These are phyloP conservation scores for Psilocybe tampanensis DNA, from an alignment of 768 basidiomycete genomes.

Conservation along the genomic window DNA sequence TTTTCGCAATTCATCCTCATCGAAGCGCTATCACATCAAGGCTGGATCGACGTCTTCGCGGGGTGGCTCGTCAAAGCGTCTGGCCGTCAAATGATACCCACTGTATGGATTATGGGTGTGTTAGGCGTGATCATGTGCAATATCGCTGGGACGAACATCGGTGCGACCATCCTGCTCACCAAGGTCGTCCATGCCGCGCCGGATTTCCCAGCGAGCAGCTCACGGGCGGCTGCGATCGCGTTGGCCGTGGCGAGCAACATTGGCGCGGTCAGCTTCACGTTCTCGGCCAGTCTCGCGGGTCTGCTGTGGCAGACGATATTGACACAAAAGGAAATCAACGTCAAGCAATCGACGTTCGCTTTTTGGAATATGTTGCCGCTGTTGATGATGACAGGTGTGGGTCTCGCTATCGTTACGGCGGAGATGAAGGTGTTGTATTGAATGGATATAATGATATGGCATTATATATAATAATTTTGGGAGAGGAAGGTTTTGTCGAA, in stretches of 20 bases:
- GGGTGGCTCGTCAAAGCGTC: slow-evolving; percentile 59
- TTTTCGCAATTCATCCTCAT: slow-evolving; percentile 96
- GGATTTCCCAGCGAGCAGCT: slow-evolving; percentile 32
- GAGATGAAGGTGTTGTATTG: slow-evolving; percentile 63
- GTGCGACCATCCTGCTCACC: slow-evolving; percentile 86
- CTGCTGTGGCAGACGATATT: slow-evolving; percentile 83
- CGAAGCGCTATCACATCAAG: slow-evolving; percentile 76
- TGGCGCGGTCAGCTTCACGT: slow-evolving; percentile 89
- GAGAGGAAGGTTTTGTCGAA: too few relatives aligned
- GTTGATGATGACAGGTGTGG: slow-evolving; percentile 63
- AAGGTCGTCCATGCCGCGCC: slow-evolving; percentile 62
- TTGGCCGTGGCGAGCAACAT: slow-evolving; percentile 89
- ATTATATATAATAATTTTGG: background rate
- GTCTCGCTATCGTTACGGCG: slow-evolving; percentile 70
- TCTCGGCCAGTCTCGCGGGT: slow-evolving; percentile 87
- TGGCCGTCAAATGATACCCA: slow-evolving; percentile 42
- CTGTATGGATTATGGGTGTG: slow-evolving; percentile 70
- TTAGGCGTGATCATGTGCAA: slow-evolving; percentile 79
- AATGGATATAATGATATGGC: background rate
- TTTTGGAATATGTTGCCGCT: slow-evolving; percentile 72
- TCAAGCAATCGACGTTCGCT: slow-evolving; percentile 68
- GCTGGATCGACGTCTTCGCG: slow-evolving; percentile 89
- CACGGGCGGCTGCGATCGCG: slow-evolving; percentile 66
- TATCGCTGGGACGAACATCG: slow-evolving; percentile 87
- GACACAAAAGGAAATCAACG: slow-evolving; percentile 64